Percentiles rank a stretch among this genome's conserved stretches.
Conservation (phyloP, 2,329 filamentous ascomycete species). For the Fusarium drepaniforme region DNA sequence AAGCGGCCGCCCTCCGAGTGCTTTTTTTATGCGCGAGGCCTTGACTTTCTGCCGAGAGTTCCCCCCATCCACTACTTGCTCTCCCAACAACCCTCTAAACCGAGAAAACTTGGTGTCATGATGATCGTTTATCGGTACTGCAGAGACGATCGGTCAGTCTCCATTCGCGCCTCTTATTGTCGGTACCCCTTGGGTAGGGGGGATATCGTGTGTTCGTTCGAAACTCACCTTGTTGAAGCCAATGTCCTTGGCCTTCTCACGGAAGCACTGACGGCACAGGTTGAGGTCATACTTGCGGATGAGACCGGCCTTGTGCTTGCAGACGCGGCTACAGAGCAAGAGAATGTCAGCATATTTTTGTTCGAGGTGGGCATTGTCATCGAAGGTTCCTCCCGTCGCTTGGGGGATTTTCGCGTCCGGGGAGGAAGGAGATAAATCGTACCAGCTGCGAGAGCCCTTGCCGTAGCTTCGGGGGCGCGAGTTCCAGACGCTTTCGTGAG, state of each 20-base stretch:
- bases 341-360: slow-evolving; percentile 47
- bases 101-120: slow-evolving; percentile 44
- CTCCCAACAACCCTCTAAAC: slow-evolving; percentile 35
- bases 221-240: slow-evolving; percentile 76
- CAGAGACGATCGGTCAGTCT: slow-evolving; percentile 31
- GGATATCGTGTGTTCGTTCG: slow-evolving; percentile 4
- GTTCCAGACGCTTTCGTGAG: slow-evolving; percentile 98
- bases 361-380: background rate
- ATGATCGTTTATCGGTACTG: slow-evolving; percentile 54
- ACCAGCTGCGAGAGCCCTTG: slow-evolving; percentile 96
- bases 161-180: background rate
- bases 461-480: slow-evolving; percentile 97
- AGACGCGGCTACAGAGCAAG: slow-evolving; percentile 66
- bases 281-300: slow-evolving; percentile 99
- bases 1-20: slow-evolving; percentile 58
- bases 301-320: slow-evolving; percentile 97
- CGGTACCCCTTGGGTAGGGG: background rate
- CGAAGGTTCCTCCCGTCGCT: slow-evolving; percentile 4
- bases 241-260: slow-evolving; percentile 79
- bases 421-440: slow-evolving; percentile 56
- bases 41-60: slow-evolving; percentile 46
- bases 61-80: slow-evolving; percentile 37
- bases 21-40: slow-evolving; percentile 52
- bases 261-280: slow-evolving; percentile 85
- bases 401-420: slow-evolving; percentile 13